Conservation (phyloP, 1,139 yeast genomes). For the Scheffersomyces titani region DNA sequence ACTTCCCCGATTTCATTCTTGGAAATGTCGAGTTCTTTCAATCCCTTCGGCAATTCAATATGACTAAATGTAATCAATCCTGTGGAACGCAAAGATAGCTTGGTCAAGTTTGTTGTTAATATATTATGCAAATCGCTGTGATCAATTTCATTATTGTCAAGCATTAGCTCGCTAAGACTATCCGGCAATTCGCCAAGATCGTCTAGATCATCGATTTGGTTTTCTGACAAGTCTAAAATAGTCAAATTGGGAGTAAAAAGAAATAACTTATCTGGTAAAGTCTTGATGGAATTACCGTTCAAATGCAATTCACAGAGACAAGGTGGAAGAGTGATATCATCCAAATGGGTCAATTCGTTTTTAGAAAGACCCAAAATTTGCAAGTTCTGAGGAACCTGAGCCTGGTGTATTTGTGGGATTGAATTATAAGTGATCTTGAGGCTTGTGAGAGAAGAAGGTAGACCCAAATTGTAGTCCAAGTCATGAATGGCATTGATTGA, state of each 20-base stretch:
- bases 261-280: constrained; percentile 17
- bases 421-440: constrained; percentile 20
- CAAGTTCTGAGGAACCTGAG: constrained; percentile 15
- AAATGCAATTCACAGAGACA: constrained; percentile 16
- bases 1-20: constrained; percentile 21
- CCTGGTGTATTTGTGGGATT: constrained; percentile 9
- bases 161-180: constrained; percentile 15
- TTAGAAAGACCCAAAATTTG: constrained; percentile 17
- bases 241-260: constrained; percentile 9
- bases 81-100: constrained; percentile 21
- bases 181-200: constrained; percentile 24
- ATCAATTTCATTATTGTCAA: constrained; percentile 26
- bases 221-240: constrained; percentile 18
- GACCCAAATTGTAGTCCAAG: constrained; percentile 7
- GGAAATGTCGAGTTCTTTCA: constrained; percentile 17
- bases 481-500: constrained; percentile 15
- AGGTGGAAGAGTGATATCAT: constrained; percentile 14
- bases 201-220: constrained; percentile 25
- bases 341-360: constrained; percentile 14
- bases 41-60: constrained; percentile 16
- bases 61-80: constrained; percentile 21
- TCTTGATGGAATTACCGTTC: constrained; percentile 16
- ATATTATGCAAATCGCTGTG: constrained; percentile 19
- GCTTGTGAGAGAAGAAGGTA: constrained; percentile 14
- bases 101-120: constrained; percentile 16